Percentiles rank a stretch among this genome's conserved stretches.
phyloP scores from a whole-genome alignment of 805 yeast genomes.

The Hanseniaspora lachancei region DNA sequence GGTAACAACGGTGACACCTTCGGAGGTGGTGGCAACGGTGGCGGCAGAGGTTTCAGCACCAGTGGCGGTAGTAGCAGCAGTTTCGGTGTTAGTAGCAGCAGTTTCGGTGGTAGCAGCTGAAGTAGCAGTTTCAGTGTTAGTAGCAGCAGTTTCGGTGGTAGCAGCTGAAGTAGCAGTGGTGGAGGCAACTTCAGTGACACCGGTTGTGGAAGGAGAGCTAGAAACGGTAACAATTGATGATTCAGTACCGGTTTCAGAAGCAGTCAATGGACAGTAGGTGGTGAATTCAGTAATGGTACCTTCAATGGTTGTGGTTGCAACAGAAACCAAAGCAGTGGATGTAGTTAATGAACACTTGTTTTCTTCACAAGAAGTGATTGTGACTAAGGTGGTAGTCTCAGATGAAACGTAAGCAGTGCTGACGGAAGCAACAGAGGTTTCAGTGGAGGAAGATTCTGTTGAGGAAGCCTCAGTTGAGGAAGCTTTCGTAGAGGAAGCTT shows the following conservation, averaged over 20 bases:
- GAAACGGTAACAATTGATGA: background rate
- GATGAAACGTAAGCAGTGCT: conserved; percentile 20
- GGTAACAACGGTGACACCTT: background rate
- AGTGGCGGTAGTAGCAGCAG: conserved; percentile 10
- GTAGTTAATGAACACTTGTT: conserved; percentile 25
- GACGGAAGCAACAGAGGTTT: conserved; percentile 5
- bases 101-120: conserved; percentile 16
- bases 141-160: conserved; percentile 15
- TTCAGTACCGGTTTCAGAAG: conserved; percentile 24
- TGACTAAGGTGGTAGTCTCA: conserved; percentile 25
- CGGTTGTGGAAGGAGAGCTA: too few relatives aligned
- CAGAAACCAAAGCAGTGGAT: conserved; percentile 27
- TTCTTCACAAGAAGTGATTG: conserved; percentile 27
- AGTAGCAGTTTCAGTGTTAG: background rate
- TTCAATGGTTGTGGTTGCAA: conserved; percentile 26
- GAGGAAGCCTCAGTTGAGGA: background rate
- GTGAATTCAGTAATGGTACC: conserved; percentile 43
- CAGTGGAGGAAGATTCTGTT: background rate
- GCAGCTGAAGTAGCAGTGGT: conserved; percentile 6
- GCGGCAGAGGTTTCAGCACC: background rate
- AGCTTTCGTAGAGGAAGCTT: background rate
- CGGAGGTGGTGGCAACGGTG: background rate
- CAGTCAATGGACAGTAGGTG: conserved; percentile 59
- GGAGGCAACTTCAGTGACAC: background rate
- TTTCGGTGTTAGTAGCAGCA: background rate